Conservation (phyloP, 2,329 filamentous ascomycete species). For the Colletotrichum sp. region DNA sequence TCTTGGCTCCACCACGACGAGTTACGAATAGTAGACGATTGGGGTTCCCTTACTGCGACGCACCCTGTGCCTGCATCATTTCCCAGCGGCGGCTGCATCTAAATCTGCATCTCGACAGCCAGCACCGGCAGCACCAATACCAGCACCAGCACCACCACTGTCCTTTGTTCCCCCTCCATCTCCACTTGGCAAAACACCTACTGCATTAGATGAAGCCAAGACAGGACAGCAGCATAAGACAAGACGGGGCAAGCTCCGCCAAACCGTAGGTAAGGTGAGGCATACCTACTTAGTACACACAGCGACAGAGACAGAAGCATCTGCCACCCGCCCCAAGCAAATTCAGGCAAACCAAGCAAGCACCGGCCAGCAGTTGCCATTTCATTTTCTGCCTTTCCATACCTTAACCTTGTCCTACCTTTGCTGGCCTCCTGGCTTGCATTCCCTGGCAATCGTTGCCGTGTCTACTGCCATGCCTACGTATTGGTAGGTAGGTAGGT, state of each 20-base stretch:
- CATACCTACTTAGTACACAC: neutral
- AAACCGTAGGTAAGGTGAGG: neutral
- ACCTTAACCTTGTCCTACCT: neutral
- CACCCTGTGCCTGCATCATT: neutral
- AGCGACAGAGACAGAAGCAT: neutral
- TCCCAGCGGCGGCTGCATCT: neutral
- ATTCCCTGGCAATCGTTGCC: neutral
- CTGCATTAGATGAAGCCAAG: neutral
- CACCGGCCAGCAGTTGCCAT: conserved; percentile 4
- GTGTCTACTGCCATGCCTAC: neutral
- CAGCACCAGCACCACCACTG: neutral
- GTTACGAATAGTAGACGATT: neutral
- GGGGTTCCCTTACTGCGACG: neutral
- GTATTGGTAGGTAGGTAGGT: too few relatives aligned
- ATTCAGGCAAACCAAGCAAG: neutral
- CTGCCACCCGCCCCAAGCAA: neutral
- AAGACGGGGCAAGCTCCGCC: neutral
- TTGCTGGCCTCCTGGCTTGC: neutral
- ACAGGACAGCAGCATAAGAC: neutral
- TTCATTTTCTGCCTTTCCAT: neutral
- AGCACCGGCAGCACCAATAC: neutral
- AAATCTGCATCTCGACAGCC: neutral
- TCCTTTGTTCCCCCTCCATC: neutral
- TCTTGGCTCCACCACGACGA: neutral
- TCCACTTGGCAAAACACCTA: neutral